Evolutionary conservation across 2,329 filamentous ascomycete species (phyloP), one percentile per base, ranked within the genome.

Genomic region (Colletotrichum cuscutae): DNA sequence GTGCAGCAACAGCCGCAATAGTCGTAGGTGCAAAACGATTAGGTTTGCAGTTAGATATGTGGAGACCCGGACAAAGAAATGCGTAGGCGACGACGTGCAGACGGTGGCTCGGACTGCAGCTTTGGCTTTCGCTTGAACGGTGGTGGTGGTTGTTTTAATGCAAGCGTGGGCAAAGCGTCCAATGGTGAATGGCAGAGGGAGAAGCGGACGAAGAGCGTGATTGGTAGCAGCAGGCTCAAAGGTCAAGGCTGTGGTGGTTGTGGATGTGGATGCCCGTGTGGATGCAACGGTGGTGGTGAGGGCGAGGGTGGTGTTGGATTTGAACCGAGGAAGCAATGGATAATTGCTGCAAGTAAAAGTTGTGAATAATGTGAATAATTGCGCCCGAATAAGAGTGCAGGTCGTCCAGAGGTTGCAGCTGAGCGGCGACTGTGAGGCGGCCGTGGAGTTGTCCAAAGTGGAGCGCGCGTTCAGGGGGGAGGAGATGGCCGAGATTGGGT

Each of bases 11-110:
- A 42, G 42, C 42, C n/a, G 42, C 42, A 49, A n/a, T n/a, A 49
- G 19, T 49, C 42, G 42, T 19, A 49, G 42, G 42, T 49, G 42
- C 61, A 57, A 37, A 26, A 71, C 52, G 61, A 54, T 71, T 62
- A 73, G 62, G 68, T 73, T 73, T 71, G 71, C 61, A 57, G 62
- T 61, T 57, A 53, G 68, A 24, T 42, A 61, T 46, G 71, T 71
- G 71, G 71, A 60, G 68, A 69, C 61, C 49, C 49, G 71, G 22
- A 67, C 68, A 71, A 71, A 73, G 71, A 62, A 66, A 65, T 66
- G 71, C 67, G 61, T 26, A 71, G 26, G 30, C 52, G 53, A 24
- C 60, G 57, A 59, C 22, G 37, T 42, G 54, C 54, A 26, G 52
- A 42, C 26, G 15, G 64, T 71, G 68, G 68, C 69, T 72, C 69